Conservation (phyloP, 2,329 filamentous ascomycete species). For the Fusarium mexicanum region DNA sequence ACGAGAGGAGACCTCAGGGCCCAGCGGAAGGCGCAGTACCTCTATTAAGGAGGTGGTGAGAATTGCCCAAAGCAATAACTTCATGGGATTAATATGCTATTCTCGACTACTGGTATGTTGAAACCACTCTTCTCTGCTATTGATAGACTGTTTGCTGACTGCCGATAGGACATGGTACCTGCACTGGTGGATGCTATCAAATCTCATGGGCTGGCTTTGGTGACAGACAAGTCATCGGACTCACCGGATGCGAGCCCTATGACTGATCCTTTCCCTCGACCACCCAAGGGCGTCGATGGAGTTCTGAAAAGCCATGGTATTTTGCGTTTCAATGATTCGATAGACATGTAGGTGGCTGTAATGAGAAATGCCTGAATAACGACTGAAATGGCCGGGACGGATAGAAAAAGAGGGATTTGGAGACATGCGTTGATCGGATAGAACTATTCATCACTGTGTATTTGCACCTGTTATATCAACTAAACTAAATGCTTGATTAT, state of each 20-base stretch:
- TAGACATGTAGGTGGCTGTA: constrained; percentile 67
- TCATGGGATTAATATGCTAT: constrained; percentile 96
- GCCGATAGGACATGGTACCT: constrained; percentile 83
- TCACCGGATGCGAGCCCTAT: constrained; percentile 51
- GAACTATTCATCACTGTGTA: not conserved
- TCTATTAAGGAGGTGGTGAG: constrained; percentile 96
- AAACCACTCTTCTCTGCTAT: not conserved
- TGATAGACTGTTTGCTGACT: not conserved
- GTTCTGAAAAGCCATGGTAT: constrained; percentile 87
- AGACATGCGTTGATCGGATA: constrained; percentile 19
- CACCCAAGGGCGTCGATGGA: constrained; percentile 87
- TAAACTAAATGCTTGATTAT: not conserved
- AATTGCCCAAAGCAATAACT: constrained; percentile 94
- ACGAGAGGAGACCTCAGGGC: constrained; percentile 59
- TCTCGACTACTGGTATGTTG: constrained; percentile 81
- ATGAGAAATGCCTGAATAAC: constrained; percentile 36
- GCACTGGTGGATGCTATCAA: constrained; percentile 94
- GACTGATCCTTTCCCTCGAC: constrained; percentile 64
- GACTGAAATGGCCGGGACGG: constrained; percentile 18
- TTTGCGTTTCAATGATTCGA: constrained; percentile 90
- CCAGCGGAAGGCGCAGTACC: constrained; percentile 76
- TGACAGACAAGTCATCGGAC: constrained; percentile 83
- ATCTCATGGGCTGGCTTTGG: constrained; percentile 89
- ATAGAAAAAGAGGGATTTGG: constrained; percentile 26
- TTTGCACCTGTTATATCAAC: not conserved